phyloP scores from a whole-genome alignment of 2,329 filamentous ascomycete genomes.

The Thielaviopsis musarum region DNA sequence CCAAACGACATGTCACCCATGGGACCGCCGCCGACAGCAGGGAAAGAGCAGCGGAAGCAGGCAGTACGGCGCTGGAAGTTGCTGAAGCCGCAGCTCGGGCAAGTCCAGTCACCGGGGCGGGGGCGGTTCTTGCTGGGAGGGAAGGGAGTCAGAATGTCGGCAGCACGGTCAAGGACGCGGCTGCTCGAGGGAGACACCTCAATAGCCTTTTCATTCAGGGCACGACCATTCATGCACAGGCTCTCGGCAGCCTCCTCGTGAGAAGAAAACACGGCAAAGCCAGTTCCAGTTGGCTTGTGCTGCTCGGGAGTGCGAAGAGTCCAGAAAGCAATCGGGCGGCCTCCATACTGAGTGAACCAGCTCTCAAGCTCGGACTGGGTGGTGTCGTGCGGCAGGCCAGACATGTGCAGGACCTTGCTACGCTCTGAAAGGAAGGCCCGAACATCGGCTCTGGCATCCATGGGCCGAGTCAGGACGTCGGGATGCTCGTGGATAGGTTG shows the following conservation, averaged over 20 bases:
- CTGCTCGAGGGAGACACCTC: constrained; percentile 97
- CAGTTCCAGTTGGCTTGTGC: constrained; percentile 97
- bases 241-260: constrained; percentile 98
- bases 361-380: constrained; percentile 97
- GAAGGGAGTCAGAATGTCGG: constrained; percentile 92
- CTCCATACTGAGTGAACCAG: constrained; percentile 98
- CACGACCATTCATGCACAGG: constrained; percentile 97
- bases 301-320: constrained; percentile 94
- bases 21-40: constrained; percentile 70
- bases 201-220: constrained; percentile 96
- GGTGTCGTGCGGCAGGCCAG: constrained; percentile 89
- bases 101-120: constrained; percentile 95
- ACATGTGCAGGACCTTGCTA: constrained; percentile 97
- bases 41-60: constrained; percentile 98
- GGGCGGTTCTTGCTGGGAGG: constrained; percentile 97
- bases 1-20: constrained; percentile 38
- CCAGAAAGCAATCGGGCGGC: constrained; percentile 97
- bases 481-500: constrained; percentile 86
- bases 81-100: constrained; percentile 94
- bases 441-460: constrained; percentile 94
- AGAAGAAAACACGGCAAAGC: constrained; percentile 95
- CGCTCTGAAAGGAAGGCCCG: constrained; percentile 89
- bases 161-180: constrained; percentile 84
- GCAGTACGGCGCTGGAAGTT: constrained; percentile 98
- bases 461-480: constrained; percentile 83